These are phyloP conservation scores for Acanthamoeba lenticulata DNA, from an alignment of 208 protist species.

Conservation along the genomic window DNA sequence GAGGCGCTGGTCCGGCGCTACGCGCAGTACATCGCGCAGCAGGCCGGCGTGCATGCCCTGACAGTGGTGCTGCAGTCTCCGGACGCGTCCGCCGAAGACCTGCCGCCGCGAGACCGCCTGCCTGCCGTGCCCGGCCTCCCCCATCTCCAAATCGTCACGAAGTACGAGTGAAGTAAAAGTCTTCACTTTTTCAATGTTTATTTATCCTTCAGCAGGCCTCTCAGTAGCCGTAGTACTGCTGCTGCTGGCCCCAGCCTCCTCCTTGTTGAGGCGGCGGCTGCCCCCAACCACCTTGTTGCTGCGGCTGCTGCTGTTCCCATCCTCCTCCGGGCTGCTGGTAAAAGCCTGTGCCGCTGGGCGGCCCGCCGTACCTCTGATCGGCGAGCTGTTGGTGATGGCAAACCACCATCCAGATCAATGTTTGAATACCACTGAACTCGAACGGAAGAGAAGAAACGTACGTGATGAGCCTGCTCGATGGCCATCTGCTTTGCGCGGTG, in stretches of 20 bases:
- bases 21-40: too few relatives aligned
- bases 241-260: neutral
- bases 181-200: neutral
- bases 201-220: neutral
- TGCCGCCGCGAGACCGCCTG: too few relatives aligned
- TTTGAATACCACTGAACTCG: neutral
- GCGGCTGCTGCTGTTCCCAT: neutral
- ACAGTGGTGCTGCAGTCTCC: too few relatives aligned
- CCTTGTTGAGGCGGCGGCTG: neutral
- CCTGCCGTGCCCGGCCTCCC: too few relatives aligned
- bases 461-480: neutral
- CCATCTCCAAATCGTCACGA: too few relatives aligned
- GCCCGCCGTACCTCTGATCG: neutral
- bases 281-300: neutral
- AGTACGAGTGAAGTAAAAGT: too few relatives aligned
- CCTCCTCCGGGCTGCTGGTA: neutral
- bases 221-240: neutral
- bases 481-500: slow-evolving; percentile 4
- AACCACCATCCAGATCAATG: neutral
- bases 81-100: too few relatives aligned
- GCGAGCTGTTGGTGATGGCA: neutral
- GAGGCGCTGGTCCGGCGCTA: too few relatives aligned
- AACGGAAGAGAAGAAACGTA: neutral
- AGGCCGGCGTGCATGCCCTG: too few relatives aligned
- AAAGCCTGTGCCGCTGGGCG: neutral